phyloP scores from a whole-genome alignment of 1,284 basidiomycete species.

The Heterobasidion occidentale region DNA sequence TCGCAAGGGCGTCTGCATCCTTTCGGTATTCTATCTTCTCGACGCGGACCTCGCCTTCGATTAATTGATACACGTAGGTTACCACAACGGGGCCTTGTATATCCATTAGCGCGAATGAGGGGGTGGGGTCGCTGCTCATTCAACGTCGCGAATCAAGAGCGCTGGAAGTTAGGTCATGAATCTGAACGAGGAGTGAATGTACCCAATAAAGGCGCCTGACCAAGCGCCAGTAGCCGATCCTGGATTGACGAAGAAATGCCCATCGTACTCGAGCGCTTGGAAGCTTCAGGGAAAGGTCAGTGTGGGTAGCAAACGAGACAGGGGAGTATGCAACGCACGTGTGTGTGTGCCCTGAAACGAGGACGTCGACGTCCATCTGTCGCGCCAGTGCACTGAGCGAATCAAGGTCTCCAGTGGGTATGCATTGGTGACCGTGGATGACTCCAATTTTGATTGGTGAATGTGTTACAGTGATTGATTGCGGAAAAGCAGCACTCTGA shows the following conservation, averaged over 20 bases:
- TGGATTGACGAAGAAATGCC: constrained; percentile 93
- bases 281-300: constrained; percentile 48
- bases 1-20: constrained; percentile 38
- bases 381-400: constrained; percentile 82
- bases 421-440: constrained; percentile 91
- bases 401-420: constrained; percentile 89
- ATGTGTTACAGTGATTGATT: constrained; percentile 79
- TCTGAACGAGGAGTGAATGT: constrained; percentile 12
- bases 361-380: constrained; percentile 96
- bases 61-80: constrained; percentile 92
- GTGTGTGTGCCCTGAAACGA: constrained; percentile 92
- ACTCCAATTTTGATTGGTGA: constrained; percentile 89
- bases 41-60: constrained; percentile 86
- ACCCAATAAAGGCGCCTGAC: constrained; percentile 73
- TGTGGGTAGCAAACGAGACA: background rate
- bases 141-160: background rate
- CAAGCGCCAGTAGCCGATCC: constrained; percentile 95
- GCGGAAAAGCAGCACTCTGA: constrained; percentile 59
- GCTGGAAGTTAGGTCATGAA: background rate
- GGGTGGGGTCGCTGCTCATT: constrained; percentile 47
- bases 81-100: constrained; percentile 92
- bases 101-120: constrained; percentile 91
- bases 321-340: constrained; percentile 45
- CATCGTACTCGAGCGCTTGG: constrained; percentile 88
- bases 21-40: constrained; percentile 82